Evolutionary conservation across 2,329 filamentous ascomycete species (phyloP).

Genomic region (Colletotrichum tropicale): DNA sequence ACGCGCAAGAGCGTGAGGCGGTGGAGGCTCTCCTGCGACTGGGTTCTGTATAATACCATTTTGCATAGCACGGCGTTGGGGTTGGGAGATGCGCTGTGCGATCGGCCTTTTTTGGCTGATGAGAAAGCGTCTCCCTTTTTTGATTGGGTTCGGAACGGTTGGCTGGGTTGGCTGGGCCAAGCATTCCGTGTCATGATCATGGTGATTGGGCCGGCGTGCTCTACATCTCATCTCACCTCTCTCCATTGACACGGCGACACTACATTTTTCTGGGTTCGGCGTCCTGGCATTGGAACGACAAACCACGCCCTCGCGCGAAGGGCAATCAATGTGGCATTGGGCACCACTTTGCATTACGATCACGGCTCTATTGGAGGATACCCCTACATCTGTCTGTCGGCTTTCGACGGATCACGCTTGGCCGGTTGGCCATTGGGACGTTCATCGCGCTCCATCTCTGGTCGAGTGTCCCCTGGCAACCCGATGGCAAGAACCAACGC

Average conservation of each 20-base stretch:
- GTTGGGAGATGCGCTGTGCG: slow-evolving; percentile 14
- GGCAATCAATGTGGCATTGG: slow-evolving; percentile 15
- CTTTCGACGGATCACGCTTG: neutral
- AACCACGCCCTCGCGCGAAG: slow-evolving; percentile 19
- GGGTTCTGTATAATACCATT: slow-evolving; percentile 72
- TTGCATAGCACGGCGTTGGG: slow-evolving; percentile 60
- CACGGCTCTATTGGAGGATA: slow-evolving; percentile 18
- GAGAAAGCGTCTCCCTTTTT: slow-evolving; percentile 6
- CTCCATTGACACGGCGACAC: slow-evolving; percentile 31
- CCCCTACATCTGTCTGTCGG: slow-evolving; percentile 7
- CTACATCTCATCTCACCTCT: slow-evolving; percentile 25
- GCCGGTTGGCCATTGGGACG: neutral
- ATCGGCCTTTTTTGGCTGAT: neutral
- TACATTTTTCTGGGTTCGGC: slow-evolving; percentile 18
- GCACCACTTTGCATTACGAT: slow-evolving; percentile 20
- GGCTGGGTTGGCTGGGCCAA: slow-evolving; percentile 27
- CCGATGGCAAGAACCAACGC: neutral
- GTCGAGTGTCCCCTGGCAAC: neutral
- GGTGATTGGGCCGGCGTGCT: slow-evolving; percentile 35
- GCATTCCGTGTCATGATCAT: slow-evolving; percentile 33
- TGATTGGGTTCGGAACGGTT: neutral
- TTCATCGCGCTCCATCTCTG: neutral
- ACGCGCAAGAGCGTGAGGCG: slow-evolving; percentile 80
- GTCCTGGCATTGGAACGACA: slow-evolving; percentile 17
- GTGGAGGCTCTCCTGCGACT: slow-evolving; percentile 82